phyloP scores from a whole-genome alignment of 352 stramenopile genomes.

The Hyaloperonospora arabidopsidis region DNA sequence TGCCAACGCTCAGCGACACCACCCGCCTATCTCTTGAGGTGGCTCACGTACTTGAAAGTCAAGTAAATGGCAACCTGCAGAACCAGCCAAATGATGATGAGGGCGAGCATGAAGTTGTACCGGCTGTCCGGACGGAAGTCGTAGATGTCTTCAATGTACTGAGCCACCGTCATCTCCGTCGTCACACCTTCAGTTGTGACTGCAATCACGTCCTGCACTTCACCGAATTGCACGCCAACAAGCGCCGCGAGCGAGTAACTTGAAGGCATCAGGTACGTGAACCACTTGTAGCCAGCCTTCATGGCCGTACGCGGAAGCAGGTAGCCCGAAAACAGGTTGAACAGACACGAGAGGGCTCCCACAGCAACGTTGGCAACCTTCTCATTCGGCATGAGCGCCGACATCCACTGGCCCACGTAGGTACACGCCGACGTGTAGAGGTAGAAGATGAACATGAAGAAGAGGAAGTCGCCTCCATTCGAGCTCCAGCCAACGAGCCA shows the following conservation, averaged over 20 bases:
- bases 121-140: slow-evolving; percentile 43
- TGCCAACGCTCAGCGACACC: too few species aligned
- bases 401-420: slow-evolving; percentile 71
- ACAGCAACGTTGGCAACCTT: slow-evolving; percentile 76
- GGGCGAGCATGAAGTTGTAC: slow-evolving; percentile 37
- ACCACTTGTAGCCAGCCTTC: slow-evolving; percentile 60
- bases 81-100: slow-evolving; percentile 51
- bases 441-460: slow-evolving; percentile 43
- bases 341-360: slow-evolving; percentile 52
- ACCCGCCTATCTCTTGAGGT: slow-evolving; percentile 3
- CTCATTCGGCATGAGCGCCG: slow-evolving; percentile 54
- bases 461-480: slow-evolving; percentile 33
- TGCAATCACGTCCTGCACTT: slow-evolving; percentile 26
- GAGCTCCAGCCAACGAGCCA: slow-evolving; percentile 45
- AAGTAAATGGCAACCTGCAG: slow-evolving; percentile 24
- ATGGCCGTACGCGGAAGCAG: slow-evolving; percentile 45
- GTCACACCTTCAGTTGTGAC: slow-evolving; percentile 9
- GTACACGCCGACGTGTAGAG: slow-evolving; percentile 57
- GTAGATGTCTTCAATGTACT: slow-evolving; percentile 39
- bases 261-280: slow-evolving; percentile 54
- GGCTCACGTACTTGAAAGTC: slow-evolving; percentile 7
- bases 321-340: slow-evolving; percentile 62
- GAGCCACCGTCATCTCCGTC: slow-evolving; percentile 21
- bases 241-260: slow-evolving; percentile 44
- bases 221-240: slow-evolving; percentile 31